Percentiles rank a stretch among this genome's conserved stretches.
Conservation (phyloP, 106 monocot genomes). For the Dactylorhiza incarnata region DNA sequence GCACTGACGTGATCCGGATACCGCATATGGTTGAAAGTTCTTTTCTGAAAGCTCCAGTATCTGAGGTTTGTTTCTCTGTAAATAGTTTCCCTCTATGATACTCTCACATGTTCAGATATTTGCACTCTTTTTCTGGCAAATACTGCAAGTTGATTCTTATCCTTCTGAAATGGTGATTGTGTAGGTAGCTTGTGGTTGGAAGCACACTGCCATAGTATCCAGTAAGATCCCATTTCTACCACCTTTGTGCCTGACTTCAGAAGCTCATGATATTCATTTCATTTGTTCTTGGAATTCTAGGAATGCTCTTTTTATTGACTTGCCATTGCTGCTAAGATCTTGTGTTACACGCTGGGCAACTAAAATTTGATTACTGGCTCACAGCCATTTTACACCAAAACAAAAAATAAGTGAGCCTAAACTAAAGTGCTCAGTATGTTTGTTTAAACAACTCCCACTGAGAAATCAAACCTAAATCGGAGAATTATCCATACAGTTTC, state of each 20-base stretch:
- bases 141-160: not conserved
- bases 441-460: not conserved
- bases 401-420: not conserved
- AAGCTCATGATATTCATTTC: not conserved
- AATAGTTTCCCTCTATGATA: not conserved
- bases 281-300: not conserved
- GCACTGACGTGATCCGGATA: constrained; percentile 39
- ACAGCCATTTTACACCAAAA: not conserved
- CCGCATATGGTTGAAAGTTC: constrained; percentile 54
- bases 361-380: not conserved
- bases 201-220: constrained; percentile 90
- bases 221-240: constrained; percentile 31
- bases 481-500: not conserved
- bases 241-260: not conserved
- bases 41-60: constrained; percentile 46
- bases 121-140: not conserved
- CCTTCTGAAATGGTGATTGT: constrained; percentile 4
- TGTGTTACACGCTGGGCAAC: not conserved
- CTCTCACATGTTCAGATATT: not conserved
- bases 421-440: no score
- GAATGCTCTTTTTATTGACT: no score
- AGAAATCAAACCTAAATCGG: not conserved
- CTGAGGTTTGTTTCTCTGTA: constrained; percentile 37
- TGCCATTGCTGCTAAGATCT: not conserved
- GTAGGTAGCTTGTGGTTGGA: constrained; percentile 99